Conservation (phyloP, 1,139 yeast species). For the Keqinozyma sinolaborantium region DNA sequence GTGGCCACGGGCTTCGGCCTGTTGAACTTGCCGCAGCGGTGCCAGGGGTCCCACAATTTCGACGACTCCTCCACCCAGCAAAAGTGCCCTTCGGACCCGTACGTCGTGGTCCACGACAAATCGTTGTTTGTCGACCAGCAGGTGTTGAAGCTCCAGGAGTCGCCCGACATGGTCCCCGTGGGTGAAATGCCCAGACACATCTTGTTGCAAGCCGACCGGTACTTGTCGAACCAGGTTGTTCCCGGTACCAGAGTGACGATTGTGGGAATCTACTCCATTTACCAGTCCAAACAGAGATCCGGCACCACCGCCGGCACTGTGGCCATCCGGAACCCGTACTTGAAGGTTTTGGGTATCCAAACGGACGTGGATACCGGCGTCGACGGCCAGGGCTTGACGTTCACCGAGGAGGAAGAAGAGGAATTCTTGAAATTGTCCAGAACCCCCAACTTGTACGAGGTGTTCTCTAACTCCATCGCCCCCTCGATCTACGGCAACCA, state of each 20-base stretch:
- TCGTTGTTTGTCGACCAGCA: slow-evolving; percentile 94
- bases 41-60: slow-evolving; percentile 60
- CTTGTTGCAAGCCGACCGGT: slow-evolving; percentile 82
- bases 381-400: slow-evolving; percentile 59
- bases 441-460: slow-evolving; percentile 77
- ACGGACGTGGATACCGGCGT: slow-evolving; percentile 76
- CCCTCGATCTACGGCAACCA: slow-evolving; percentile 94
- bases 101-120: slow-evolving; percentile 88
- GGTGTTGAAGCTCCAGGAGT: slow-evolving; percentile 85
- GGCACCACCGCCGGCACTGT: slow-evolving; percentile 44
- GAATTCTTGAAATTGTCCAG: slow-evolving; percentile 80
- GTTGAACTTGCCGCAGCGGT: slow-evolving; percentile 69
- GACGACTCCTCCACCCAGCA: slow-evolving; percentile 48
- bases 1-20: slow-evolving; percentile 80
- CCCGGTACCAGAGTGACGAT: slow-evolving; percentile 95
- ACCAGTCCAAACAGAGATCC: slow-evolving; percentile 49
- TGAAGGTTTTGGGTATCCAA: slow-evolving; percentile 82
- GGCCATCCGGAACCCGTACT: slow-evolving; percentile 90
- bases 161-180: slow-evolving; percentile 97
- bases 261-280: slow-evolving; percentile 89
- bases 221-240: slow-evolving; percentile 82
- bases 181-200: slow-evolving; percentile 99
- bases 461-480: slow-evolving; percentile 87
- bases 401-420: slow-evolving; percentile 91
- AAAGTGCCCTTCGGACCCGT: slow-evolving; percentile 88